Percentiles rank a stretch among this genome's conserved stretches.
Conservation (phyloP, 805 yeast species). For the Myxozyma melibiosi region DNA sequence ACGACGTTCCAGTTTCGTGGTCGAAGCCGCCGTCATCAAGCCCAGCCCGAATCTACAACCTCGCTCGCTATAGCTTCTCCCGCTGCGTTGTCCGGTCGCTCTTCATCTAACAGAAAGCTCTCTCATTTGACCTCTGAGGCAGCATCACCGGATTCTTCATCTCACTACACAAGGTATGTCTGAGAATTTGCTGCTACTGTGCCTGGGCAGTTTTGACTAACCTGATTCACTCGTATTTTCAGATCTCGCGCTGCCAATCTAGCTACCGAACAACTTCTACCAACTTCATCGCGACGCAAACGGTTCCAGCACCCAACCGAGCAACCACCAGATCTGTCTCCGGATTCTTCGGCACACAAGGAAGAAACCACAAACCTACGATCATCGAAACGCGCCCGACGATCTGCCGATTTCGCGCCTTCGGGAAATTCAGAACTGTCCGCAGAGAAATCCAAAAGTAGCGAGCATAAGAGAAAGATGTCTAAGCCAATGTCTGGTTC, state of each 20-base stretch:
- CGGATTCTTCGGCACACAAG: background rate
- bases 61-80: background rate
- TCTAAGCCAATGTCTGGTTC: constrained; percentile 1
- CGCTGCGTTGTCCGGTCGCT: background rate
- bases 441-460: background rate
- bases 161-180: constrained; percentile 18
- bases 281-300: constrained; percentile 13
- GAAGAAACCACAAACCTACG: background rate
- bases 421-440: background rate
- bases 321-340: background rate
- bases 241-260: constrained; percentile 18
- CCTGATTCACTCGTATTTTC: background rate
- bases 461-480: background rate
- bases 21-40: constrained; percentile 9
- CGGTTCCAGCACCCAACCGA: background rate
- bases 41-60: background rate
- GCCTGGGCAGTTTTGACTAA: too few relatives aligned
- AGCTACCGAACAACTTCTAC: background rate
- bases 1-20: background rate
- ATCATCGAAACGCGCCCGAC: constrained; percentile 10
- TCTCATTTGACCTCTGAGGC: background rate
- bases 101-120: background rate
- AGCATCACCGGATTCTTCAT: constrained; percentile 1
- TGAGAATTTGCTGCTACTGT: too few relatives aligned
- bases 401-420: background rate